Evolutionary conservation across 306 rosid genomes (phyloP).

Genomic region (Prunus persica): Prunus_persica_NCBIv2 NC_034014.1:24586001-24586500

Average conservation of each 20-base stretch:
- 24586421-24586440: conserved; percentile 68
- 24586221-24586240: conserved; percentile 74
- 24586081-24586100: conserved; percentile 65
- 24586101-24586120: conserved; percentile 81
- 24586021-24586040: conserved; percentile 82
- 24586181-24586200: conserved; percentile 96
- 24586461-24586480: conserved; percentile 37
- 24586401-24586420: conserved; percentile 74
- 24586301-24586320: conserved; percentile 82
- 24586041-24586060: conserved; percentile 73
- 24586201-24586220: conserved; percentile 77
- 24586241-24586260: conserved; percentile 72
- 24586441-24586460: conserved; percentile 51
- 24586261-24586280: conserved; percentile 55
- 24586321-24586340: conserved; percentile 57
- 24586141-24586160: conserved; percentile 68
- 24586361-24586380: conserved; percentile 56
- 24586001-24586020: conserved; percentile 86
- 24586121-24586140: conserved; percentile 86
- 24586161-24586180: conserved; percentile 72
- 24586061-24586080: conserved; percentile 75
- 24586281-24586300: conserved; percentile 86
- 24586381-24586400: conserved; percentile 74
- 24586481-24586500: conserved; percentile 5
- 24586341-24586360: conserved; percentile 65